These are phyloP conservation scores for Plasmodium inui DNA, from an alignment of 169 alveolate species.

Conservation along the genomic window DNA sequence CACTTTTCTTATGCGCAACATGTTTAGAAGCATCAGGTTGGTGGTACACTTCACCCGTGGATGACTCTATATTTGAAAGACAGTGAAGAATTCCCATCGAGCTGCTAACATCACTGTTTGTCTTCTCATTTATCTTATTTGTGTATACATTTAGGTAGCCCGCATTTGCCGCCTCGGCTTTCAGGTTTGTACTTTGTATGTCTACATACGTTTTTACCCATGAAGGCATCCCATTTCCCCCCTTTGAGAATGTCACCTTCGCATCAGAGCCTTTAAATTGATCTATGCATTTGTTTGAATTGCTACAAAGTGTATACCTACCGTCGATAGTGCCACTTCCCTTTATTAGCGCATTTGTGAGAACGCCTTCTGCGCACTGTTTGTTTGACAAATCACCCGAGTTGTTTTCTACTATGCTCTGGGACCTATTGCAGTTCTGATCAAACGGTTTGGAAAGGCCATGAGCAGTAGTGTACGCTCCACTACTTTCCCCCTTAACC, in stretches of 20 bases:
- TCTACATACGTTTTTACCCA: conserved; percentile 24
- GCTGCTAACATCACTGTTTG: background rate
- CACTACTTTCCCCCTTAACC: background rate
- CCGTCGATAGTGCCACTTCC: background rate
- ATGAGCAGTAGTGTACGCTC: background rate
- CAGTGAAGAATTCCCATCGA: background rate
- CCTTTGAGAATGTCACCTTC: background rate
- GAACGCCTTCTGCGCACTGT: background rate
- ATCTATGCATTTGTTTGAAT: conserved; percentile 17
- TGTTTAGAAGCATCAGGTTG: conserved; percentile 1
- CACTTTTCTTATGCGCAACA: background rate
- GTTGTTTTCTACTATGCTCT: background rate
- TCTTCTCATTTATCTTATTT: conserved; percentile 6
- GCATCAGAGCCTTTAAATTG: background rate
- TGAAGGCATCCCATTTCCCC: background rate
- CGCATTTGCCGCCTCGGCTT: background rate
- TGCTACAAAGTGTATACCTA: background rate
- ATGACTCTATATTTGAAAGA: background rate
- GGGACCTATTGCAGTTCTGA: conserved; percentile 13
- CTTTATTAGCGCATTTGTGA: background rate
- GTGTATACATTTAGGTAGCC: conserved; percentile 10
- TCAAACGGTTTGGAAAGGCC: background rate
- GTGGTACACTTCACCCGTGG: background rate
- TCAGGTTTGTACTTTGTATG: background rate
- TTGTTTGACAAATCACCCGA: conserved; percentile 4